Conservation (phyloP, 768 basidiomycete genomes). For the Filobasidium floriforme region DNA sequence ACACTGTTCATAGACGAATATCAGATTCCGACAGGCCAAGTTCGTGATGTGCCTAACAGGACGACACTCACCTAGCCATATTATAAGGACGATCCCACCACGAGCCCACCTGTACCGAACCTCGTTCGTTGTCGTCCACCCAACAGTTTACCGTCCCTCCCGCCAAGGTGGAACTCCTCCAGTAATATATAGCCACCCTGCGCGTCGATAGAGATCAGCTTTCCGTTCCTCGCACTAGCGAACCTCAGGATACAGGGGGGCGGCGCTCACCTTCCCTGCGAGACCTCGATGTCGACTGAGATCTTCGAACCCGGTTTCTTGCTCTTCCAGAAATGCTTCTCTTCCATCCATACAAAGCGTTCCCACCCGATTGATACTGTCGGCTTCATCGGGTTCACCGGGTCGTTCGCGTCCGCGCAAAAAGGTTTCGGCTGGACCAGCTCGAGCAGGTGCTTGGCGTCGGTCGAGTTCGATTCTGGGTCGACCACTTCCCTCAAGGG, state of each 20-base stretch:
- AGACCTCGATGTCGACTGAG: conserved; percentile 40
- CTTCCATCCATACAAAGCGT: conserved; percentile 38
- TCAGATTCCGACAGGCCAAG: conserved; percentile 13
- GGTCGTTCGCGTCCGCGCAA: conserved; percentile 43
- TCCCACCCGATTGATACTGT: conserved; percentile 33
- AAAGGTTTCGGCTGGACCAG: conserved; percentile 39
- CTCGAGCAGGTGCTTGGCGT: conserved; percentile 26
- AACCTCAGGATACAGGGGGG: not conserved
- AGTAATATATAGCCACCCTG: conserved; percentile 43
- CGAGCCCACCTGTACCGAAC: conserved; percentile 33
- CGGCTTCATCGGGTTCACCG: conserved; percentile 36
- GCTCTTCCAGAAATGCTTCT: conserved; percentile 42
- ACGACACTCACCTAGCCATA: conserved; percentile 34
- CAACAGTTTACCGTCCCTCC: conserved; percentile 34
- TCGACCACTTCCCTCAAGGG: conserved; percentile 38
- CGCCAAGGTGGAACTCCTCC: conserved; percentile 36
- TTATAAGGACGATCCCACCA: conserved; percentile 41
- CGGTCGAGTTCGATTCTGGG: conserved; percentile 26
- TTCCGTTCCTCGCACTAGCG: not conserved
- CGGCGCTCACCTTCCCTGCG: conserved; percentile 37
- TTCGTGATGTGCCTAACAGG: not conserved
- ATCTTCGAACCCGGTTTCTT: conserved; percentile 35
- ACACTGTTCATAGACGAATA: conserved; percentile 25
- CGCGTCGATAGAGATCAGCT: not conserved
- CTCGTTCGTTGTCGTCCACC: conserved; percentile 42